A percentile compares a stretch with the other conserved stretches of the same genome.
Conservation (phyloP, 495 filamentous ascomycete species). For the Hyaloscypha hepaticicola region DNA sequence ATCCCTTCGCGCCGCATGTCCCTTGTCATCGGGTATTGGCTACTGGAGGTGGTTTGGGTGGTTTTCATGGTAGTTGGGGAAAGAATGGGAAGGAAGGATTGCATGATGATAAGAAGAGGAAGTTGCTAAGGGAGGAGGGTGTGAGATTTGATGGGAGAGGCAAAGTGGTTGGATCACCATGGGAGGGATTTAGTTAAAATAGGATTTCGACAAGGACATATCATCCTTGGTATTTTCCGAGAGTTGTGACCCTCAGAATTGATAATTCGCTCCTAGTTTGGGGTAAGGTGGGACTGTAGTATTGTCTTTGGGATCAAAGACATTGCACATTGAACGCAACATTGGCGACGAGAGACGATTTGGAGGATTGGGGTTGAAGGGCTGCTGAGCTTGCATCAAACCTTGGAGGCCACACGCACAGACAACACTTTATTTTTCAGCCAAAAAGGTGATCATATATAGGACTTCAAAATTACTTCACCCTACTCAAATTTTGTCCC, state of each 20-base stretch:
- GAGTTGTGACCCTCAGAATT: no score
- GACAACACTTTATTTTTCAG: background rate
- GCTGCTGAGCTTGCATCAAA: background rate
- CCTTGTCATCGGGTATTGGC: conserved; percentile 53
- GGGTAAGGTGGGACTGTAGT: background rate
- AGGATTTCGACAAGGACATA: background rate
- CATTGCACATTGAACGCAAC: no score
- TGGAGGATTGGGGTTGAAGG: background rate
- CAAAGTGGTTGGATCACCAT: conserved; percentile 17
- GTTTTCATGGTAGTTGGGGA: conserved; percentile 53
- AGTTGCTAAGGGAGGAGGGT: conserved; percentile 46
- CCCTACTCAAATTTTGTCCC: background rate
- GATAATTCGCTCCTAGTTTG: no score
- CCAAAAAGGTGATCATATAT: background rate
- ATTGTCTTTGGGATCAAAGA: background rate
- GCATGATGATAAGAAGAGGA: conserved; percentile 48
- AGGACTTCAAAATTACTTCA: background rate
- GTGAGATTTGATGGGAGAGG: conserved; percentile 47
- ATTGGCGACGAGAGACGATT: no score
- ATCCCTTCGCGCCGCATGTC: conserved; percentile 69
- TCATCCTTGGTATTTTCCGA: no score
- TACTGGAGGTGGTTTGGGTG: conserved; percentile 45
- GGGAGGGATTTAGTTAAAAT: conserved; percentile 24
- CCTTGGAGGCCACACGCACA: background rate
- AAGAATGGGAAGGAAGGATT: conserved; percentile 35